phyloP scores from a whole-genome alignment of 2,329 filamentous ascomycete species.

The Penicillium digitatum region DNA sequence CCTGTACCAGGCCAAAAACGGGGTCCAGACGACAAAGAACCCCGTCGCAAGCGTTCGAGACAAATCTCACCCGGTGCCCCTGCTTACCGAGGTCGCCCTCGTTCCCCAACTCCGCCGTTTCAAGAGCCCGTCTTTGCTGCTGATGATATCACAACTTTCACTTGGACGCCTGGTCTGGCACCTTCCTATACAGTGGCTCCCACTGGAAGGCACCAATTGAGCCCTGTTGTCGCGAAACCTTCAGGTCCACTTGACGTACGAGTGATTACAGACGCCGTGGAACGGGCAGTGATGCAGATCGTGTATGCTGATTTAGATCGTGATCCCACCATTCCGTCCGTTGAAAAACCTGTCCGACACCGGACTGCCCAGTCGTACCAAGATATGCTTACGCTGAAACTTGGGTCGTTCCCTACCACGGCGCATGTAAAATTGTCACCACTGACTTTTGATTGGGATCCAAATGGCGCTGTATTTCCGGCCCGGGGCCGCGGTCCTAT shows the following conservation, averaged over 20 bases:
- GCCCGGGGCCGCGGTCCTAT: conserved; percentile 34
- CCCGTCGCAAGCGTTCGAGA: neutral
- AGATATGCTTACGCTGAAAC: conserved; percentile 20
- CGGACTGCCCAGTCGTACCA: conserved; percentile 10
- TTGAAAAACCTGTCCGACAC: conserved; percentile 3
- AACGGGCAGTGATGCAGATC: conserved; percentile 26
- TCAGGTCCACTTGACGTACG: neutral
- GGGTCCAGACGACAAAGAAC: neutral
- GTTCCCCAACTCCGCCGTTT: neutral
- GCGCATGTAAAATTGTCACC: conserved; percentile 17
- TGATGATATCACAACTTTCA: neutral
- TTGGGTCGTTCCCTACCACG: conserved; percentile 15
- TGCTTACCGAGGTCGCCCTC: neutral
- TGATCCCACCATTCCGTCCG: conserved; percentile 21
- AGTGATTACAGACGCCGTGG: conserved; percentile 20
- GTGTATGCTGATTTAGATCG: conserved; percentile 32
- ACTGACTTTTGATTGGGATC: conserved; percentile 15
- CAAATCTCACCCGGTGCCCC: conserved; percentile 4
- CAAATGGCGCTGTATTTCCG: conserved; percentile 18
- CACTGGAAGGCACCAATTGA: neutral
- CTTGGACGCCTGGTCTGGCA: neutral
- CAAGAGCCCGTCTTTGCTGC: conserved; percentile 2
- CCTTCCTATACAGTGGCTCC: neutral
- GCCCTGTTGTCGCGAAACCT: neutral
- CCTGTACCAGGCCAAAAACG: neutral